A percentile compares a stretch with the other conserved stretches of the same genome.
Evolutionary conservation across 2,329 filamentous ascomycete genomes (phyloP).

Genomic region (Dothiorella sarmentorum): DNA sequence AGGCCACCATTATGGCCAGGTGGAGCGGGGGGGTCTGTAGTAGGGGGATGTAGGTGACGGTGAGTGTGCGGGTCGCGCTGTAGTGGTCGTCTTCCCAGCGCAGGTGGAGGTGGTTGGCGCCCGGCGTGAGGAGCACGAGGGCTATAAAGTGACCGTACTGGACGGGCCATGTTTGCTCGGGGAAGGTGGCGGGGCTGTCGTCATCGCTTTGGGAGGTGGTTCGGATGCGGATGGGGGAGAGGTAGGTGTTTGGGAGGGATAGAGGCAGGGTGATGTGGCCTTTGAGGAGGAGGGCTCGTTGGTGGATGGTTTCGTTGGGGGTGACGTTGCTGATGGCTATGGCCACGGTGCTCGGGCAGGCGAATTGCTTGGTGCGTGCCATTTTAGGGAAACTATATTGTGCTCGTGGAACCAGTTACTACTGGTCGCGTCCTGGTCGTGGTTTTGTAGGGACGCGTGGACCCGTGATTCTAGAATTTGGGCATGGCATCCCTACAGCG

Average conservation of each 20-base stretch:
- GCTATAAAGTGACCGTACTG: slow-evolving; percentile 33
- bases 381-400: background rate
- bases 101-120: slow-evolving; percentile 27
- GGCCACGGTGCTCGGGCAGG: background rate
- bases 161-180: slow-evolving; percentile 33
- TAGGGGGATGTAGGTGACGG: slow-evolving; percentile 29
- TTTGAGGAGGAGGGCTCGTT: slow-evolving; percentile 31
- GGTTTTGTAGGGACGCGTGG: background rate
- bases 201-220: slow-evolving; percentile 23
- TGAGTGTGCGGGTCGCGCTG: slow-evolving; percentile 19
- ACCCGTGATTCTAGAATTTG: background rate
- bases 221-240: slow-evolving; percentile 23
- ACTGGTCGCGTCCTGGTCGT: background rate
- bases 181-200: slow-evolving; percentile 25
- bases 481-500: background rate
- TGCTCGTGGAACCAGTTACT: background rate
- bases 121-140: slow-evolving; percentile 30
- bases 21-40: slow-evolving; percentile 33
- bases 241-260: background rate
- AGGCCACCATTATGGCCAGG: slow-evolving; percentile 32
- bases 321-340: background rate
- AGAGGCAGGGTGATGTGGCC: slow-evolving; percentile 23
- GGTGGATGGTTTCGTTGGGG: background rate
- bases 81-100: slow-evolving; percentile 22
- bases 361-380: background rate